Conservation (phyloP, 257 asterid species). For the Nicotiana undulata region DNA sequence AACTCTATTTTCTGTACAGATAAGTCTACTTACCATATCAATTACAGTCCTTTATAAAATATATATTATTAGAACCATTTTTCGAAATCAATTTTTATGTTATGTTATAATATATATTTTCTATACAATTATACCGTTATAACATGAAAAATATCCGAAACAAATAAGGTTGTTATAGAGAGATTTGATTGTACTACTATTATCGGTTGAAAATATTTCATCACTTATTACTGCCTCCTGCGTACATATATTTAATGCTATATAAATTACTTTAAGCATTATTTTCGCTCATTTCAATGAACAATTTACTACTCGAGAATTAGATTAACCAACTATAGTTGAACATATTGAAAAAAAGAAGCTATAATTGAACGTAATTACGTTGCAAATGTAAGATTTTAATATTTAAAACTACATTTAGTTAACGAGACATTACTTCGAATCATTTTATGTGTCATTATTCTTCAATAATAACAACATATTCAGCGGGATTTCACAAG, state of each 20-base stretch:
- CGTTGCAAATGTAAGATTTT: background rate
- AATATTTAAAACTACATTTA: background rate
- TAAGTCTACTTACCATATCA: background rate
- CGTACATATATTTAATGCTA: background rate
- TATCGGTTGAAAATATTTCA: background rate
- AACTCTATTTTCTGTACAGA: background rate
- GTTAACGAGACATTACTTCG: too few relatives aligned
- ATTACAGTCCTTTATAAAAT: too few relatives aligned
- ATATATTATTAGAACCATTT: too few relatives aligned
- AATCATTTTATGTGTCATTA: too few relatives aligned
- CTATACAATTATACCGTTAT: too few relatives aligned
- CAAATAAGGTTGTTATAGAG: too few relatives aligned
- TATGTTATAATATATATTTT: too few relatives aligned
- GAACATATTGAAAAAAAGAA: too few relatives aligned
- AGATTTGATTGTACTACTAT: background rate
- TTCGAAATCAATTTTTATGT: too few relatives aligned
- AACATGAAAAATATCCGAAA: too few relatives aligned
- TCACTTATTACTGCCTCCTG: background rate
- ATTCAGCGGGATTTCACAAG: too few relatives aligned
- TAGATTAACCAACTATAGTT: background rate
- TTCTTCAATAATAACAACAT: too few relatives aligned
- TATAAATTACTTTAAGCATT: background rate
- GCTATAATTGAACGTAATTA: background rate
- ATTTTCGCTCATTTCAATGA: background rate
- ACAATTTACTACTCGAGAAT: background rate